Conservation (phyloP, 805 yeast species). For the Spathaspora hagerdaliae region DNA sequence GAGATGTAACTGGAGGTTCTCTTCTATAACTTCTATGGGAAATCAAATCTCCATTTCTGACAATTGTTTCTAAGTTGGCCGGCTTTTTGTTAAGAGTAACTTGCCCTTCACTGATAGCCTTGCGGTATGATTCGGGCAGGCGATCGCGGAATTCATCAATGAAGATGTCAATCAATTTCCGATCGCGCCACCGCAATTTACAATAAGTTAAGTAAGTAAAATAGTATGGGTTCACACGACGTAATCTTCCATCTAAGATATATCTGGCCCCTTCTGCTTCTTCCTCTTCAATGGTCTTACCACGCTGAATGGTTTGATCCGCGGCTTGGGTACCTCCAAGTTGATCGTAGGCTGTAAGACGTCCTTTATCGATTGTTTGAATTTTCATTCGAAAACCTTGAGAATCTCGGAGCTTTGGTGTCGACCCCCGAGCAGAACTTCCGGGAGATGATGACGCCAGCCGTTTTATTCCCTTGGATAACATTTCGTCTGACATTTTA, state of each 20-base stretch:
- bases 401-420: conserved; percentile 29
- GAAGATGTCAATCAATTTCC: conserved; percentile 78
- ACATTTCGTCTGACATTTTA: too few species aligned
- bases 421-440: not conserved
- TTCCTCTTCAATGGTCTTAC: conserved; percentile 47
- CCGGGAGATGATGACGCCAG: conserved; percentile 6
- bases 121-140: conserved; percentile 59
- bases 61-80: conserved; percentile 60
- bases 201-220: conserved; percentile 90
- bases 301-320: conserved; percentile 17
- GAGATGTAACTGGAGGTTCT: conserved; percentile 76
- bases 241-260: conserved; percentile 51
- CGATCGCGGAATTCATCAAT: conserved; percentile 80
- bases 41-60: conserved; percentile 80
- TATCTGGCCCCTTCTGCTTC: conserved; percentile 58
- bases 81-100: conserved; percentile 68
- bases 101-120: conserved; percentile 51
- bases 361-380: conserved; percentile 42
- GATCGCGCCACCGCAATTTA: conserved; percentile 85
- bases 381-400: conserved; percentile 46
- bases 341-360: conserved; percentile 37
- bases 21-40: conserved; percentile 80
- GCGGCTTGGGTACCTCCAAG: conserved; percentile 29
- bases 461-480: conserved; percentile 2
- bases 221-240: conserved; percentile 80